These are phyloP conservation scores for Cladobotryum mycophilum DNA, from an alignment of 2,329 filamentous ascomycete species.

Conservation along the genomic window DNA sequence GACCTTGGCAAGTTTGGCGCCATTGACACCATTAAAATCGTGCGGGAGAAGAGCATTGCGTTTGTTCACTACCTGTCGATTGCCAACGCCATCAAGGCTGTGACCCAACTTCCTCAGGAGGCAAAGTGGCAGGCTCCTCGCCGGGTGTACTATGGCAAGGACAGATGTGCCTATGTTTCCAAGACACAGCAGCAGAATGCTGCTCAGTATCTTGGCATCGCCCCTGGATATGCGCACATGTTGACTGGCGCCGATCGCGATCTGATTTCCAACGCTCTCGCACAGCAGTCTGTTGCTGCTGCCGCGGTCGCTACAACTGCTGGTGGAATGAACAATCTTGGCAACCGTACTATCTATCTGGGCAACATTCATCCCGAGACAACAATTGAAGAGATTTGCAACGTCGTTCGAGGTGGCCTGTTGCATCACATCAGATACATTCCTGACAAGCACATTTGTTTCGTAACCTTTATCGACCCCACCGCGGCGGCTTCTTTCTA, in stretches of 20 bases:
- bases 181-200: constrained; percentile 99
- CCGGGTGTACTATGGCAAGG: constrained; percentile 97
- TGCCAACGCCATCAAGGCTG: constrained; percentile 96
- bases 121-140: constrained; percentile 93
- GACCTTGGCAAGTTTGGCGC: constrained; percentile 94
- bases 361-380: constrained; percentile 99
- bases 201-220: constrained; percentile 94
- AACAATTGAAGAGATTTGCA: constrained; percentile 98
- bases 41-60: constrained; percentile 94
- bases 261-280: constrained; percentile 90
- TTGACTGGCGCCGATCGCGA: constrained; percentile 94
- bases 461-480: constrained; percentile 98
- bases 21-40: constrained; percentile 96
- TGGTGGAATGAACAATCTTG: constrained; percentile 93
- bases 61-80: constrained; percentile 98
- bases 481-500: constrained; percentile 98
- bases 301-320: constrained; percentile 95
- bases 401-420: constrained; percentile 90
- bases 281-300: constrained; percentile 94
- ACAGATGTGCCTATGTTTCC: constrained; percentile 95
- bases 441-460: constrained; percentile 99
- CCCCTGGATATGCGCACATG: constrained; percentile 92
- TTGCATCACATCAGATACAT: constrained; percentile 99
- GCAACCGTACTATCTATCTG: constrained; percentile 94
- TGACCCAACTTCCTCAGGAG: constrained; percentile 92